Conservation (phyloP, 176 grass and related monocot genomes). For the Oryza coarctata region DNA sequence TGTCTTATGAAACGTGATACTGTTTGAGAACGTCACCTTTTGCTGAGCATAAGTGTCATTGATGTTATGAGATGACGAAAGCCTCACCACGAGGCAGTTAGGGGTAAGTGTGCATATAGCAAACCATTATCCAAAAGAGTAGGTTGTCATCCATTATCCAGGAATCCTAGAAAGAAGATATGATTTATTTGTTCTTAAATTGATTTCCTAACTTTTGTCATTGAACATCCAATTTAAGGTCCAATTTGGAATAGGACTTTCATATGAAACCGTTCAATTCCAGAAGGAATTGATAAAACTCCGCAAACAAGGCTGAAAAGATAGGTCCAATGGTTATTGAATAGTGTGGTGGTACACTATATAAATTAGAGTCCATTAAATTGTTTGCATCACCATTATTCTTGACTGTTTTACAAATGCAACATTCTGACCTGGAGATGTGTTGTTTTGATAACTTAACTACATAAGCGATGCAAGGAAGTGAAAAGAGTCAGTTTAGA, state of each 20-base stretch:
- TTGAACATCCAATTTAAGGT: conserved; percentile 13
- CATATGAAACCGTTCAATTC: neutral
- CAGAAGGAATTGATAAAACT: neutral
- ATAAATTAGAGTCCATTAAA: neutral
- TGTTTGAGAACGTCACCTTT: conserved; percentile 26
- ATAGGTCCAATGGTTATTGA: neutral
- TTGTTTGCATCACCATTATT: neutral
- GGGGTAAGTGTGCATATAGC: neutral
- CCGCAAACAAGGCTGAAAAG: neutral
- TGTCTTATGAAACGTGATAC: neutral
- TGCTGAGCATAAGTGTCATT: neutral
- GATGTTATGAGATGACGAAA: conserved; percentile 13
- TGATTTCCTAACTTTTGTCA: conserved; percentile 13
- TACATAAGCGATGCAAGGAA: neutral
- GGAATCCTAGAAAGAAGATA: neutral
- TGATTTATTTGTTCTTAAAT: conserved; percentile 21
- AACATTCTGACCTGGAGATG: neutral
- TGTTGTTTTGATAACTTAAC: neutral
- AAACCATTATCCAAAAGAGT: neutral
- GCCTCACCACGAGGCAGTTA: neutral
- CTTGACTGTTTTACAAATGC: neutral
- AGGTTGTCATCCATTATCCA: neutral
- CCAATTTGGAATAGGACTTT: neutral
- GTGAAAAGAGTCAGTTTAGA: conserved; percentile 1
- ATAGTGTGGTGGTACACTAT: neutral